These are phyloP conservation scores for Suillus clintonianus DNA, from an alignment of 768 basidiomycete species.

Conservation along the genomic window DNA sequence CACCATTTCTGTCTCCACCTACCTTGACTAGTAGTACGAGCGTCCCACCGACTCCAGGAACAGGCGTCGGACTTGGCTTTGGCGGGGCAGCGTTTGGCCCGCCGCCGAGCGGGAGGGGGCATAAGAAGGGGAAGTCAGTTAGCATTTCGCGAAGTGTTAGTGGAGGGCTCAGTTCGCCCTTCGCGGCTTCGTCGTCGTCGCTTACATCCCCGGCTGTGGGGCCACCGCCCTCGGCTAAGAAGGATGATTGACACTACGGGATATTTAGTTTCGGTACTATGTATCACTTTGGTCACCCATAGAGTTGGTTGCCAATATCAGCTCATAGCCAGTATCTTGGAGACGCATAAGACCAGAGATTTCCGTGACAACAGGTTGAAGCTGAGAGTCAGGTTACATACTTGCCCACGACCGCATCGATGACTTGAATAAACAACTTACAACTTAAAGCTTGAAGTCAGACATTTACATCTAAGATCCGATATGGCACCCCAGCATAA, in stretches of 20 bases:
- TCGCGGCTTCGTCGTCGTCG: conserved; percentile 24
- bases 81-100: conserved; percentile 22
- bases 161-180: conserved; percentile 8
- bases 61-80: conserved; percentile 25
- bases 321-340: not conserved
- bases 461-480: not conserved
- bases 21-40: conserved; percentile 35
- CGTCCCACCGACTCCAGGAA: conserved; percentile 23
- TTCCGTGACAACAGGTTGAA: no score
- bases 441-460: not conserved
- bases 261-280: conserved; percentile 1
- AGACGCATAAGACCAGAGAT: no score
- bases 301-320: not conserved
- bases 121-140: conserved; percentile 10
- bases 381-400: not conserved
- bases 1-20: conserved; percentile 34
- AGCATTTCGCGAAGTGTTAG: conserved; percentile 13
- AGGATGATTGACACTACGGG: conserved; percentile 26
- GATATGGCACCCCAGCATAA: conserved; percentile 42
- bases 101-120: conserved; percentile 14
- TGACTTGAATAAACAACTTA: not conserved
- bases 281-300: not conserved
- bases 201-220: conserved; percentile 22
- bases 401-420: not conserved
- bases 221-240: conserved; percentile 19